Base-by-base conservation (phyloP, 352 stramenopile genomes). In the Globisporangium camurandrum region DNA sequence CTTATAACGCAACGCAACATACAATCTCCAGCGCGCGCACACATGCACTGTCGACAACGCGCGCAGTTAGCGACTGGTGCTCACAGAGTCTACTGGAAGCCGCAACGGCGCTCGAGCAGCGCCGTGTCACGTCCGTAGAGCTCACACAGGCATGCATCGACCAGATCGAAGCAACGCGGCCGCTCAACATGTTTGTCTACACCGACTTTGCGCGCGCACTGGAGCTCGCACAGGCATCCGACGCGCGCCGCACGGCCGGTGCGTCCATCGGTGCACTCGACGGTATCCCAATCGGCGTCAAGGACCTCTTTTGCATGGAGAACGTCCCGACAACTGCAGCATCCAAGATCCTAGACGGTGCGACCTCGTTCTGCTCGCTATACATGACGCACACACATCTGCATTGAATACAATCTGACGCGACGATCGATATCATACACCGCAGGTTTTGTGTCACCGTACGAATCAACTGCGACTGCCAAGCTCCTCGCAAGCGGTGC, bases 241-340 rank as follows among this genome's bases (percentile, higher is more conserved):
- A 97, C 55, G 61, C 70, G 31, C 66, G 91, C 17, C 75, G 86
- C 17, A 51, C 54, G 6, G 51, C 59, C 22, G 73, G 74, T 5
- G 33, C 61, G 8, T 33, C 67, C 2, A 65, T 71, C 19, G 76
- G 75, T n/a, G 37, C 71, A 16, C 64, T 99, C 33, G 93, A 98
- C 61, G 96, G 96, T 39, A 95, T 99, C 49, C 95, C 95, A 2
- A 64, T 99, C 7, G 95, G 89, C 11, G 70, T 98, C 20, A 99
- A 99, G 61, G 89, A 97, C 49, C 97, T 98, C 59, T 91, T 98
- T 46, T 98, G 95, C 54, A 89, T 90, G 82, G 63, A 91, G 38
- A 72, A 75, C 28, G 75, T 91, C 20, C 80, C 88, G 11, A 96
- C 92, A 5, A 94, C 87, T 7, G 92, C 93, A 8, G 67, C 67